These are phyloP conservation scores for Hirschfeldia incana DNA, from an alignment of 345 rosid species.

Conservation along the genomic window DNA sequence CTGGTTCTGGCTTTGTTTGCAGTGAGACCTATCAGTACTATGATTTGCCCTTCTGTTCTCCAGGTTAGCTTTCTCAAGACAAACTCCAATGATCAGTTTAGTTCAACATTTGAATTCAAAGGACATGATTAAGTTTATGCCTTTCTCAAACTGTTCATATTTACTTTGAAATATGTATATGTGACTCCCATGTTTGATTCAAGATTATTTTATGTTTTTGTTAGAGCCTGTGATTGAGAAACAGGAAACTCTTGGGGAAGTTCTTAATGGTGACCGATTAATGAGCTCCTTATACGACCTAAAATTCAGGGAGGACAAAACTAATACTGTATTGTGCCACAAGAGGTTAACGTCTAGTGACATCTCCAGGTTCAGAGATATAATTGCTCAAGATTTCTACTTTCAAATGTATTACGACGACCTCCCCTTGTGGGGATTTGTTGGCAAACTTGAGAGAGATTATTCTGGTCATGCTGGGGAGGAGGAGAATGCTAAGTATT, in stretches of 20 bases:
- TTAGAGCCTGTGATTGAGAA: constrained; percentile 59
- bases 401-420: constrained; percentile 86
- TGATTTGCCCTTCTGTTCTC: constrained; percentile 74
- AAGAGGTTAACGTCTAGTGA: constrained; percentile 54
- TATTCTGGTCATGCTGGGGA: constrained; percentile 35
- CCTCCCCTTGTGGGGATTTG: constrained; percentile 90
- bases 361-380: constrained; percentile 53
- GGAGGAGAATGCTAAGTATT: constrained; percentile 46
- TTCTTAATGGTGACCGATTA: constrained; percentile 76
- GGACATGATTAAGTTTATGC: constrained; percentile 5
- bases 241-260: constrained; percentile 75
- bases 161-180: neutral
- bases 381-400: constrained; percentile 66
- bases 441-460: constrained; percentile 71
- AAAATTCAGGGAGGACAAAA: constrained; percentile 57
- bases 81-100: constrained; percentile 10
- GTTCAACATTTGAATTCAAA: neutral
- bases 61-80: constrained; percentile 63
- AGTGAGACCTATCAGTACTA: constrained; percentile 83
- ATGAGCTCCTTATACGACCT: constrained; percentile 53
- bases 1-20: constrained; percentile 38
- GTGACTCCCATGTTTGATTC: constrained; percentile 19
- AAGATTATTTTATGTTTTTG: constrained; percentile 6
- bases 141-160: neutral
- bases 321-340: constrained; percentile 44